Conservation (phyloP, 768 basidiomycete species). For the Cantharellus anzutake region DNA sequence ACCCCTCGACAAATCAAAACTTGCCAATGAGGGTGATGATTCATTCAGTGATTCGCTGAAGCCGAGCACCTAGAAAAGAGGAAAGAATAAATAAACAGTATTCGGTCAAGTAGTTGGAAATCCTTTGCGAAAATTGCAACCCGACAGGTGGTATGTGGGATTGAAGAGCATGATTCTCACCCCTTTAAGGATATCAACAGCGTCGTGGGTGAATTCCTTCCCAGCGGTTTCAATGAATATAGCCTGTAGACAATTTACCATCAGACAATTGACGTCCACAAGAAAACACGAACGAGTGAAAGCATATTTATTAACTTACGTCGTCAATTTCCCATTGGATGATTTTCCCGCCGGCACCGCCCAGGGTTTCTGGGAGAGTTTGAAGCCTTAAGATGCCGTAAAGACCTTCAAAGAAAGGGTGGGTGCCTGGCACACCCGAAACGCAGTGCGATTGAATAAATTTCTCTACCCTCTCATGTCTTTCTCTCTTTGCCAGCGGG, state of each 20-base stretch:
- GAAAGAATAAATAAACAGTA: slow-evolving; percentile 1
- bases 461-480: slow-evolving; percentile 51
- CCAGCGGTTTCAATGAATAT: slow-evolving; percentile 88
- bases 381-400: slow-evolving; percentile 74
- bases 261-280: no score
- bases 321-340: slow-evolving; percentile 89
- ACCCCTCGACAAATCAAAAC: no score
- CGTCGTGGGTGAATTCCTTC: slow-evolving; percentile 87
- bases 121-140: neutral
- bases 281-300: no score
- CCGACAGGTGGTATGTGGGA: neutral
- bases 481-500: slow-evolving; percentile 51
- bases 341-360: slow-evolving; percentile 53
- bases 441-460: slow-evolving; percentile 75
- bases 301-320: slow-evolving; percentile 3
- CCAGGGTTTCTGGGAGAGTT: slow-evolving; percentile 56
- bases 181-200: slow-evolving; percentile 77
- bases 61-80: slow-evolving; percentile 31
- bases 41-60: slow-evolving; percentile 43
- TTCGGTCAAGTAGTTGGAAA: neutral
- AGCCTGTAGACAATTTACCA: slow-evolving; percentile 19
- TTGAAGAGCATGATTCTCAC: slow-evolving; percentile 26
- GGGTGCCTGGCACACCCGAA: slow-evolving; percentile 72
- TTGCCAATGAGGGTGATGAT: neutral
- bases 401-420: slow-evolving; percentile 61